phyloP scores from a whole-genome alignment of 805 yeast genomes.

The Pichia gijzeniarum region DNA sequence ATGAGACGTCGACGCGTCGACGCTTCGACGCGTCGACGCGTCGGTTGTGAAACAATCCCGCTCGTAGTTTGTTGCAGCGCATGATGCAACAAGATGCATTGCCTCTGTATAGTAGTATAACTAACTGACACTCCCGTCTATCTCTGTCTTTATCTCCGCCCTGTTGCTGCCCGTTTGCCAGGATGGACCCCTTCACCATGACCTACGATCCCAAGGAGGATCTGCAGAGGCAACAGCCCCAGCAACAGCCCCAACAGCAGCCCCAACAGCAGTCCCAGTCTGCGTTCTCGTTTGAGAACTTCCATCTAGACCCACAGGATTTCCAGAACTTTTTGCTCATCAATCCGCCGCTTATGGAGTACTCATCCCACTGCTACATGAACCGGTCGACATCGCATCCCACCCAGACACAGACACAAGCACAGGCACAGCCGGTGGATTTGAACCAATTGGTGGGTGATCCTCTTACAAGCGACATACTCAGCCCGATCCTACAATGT shows the following conservation, averaged over 20 bases:
- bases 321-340: slow-evolving; percentile 31
- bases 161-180: no score
- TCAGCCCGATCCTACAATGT: neutral
- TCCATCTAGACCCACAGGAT: slow-evolving; percentile 31
- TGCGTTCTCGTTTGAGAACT: slow-evolving; percentile 19
- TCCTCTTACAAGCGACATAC: neutral
- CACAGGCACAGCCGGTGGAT: neutral
- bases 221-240: neutral
- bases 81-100: no score
- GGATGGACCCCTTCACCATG: neutral
- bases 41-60: no score
- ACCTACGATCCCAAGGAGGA: no score
- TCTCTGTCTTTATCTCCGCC: no score
- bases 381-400: slow-evolving; percentile 6
- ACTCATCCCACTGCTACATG: slow-evolving; percentile 17
- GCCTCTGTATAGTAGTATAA: no score
- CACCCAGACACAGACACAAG: no score
- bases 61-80: no score
- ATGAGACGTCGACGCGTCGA: no score
- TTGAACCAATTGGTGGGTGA: neutral
- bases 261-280: neutral
- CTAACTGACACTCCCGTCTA: no score
- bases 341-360: slow-evolving; percentile 33
- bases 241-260: neutral
- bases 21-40: no score